Base-by-base conservation (phyloP, 768 basidiomycete species). In the Boletus vermiculosoides region DNA sequence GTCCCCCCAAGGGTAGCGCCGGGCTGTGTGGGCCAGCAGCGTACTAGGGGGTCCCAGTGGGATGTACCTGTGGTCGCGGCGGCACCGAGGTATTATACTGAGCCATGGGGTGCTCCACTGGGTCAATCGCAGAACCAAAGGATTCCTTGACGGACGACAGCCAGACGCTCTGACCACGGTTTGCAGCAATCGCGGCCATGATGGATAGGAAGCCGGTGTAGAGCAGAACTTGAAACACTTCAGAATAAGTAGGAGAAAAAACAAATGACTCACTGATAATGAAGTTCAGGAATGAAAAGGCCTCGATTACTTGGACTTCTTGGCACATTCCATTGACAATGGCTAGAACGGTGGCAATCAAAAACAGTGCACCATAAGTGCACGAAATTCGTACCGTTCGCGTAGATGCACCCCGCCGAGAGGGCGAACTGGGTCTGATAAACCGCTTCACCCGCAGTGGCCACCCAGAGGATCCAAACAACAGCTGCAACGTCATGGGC, bases 381-480 rank as follows among this genome's bases (percentile, higher is more conserved):
- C 22, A 56, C n/a, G 34, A 22, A 45, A 61, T 22, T 28, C 59
- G 5, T 47, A 64, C 60, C 3, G 13, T 52, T 30, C 18, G 9
- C 9, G 30, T 57, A 60, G 37, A 34, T 11, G 37, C 68, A 57
- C 5, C 60, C 63, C 13, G 30, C 33, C 8, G 59, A 51, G 51
- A 63, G 66, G 40, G 11, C 40, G n/a, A 51, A 7, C 12, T 9
- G 16, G 5, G 7, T 49, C 3, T 30, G 8, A n/a, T 52, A 11
- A 15, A 65, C 67, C 2, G 75, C 52, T 37, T 70, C 60, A 4
- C 66, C 72, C 4, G 62, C 78, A 28, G 69, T 62, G 16, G 75
- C 71, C 25, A 79, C 68, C 78, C 74, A 80, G 33, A 79, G 60
- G 40, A 77, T 50, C 64, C 69, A 73, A 25, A 80, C 67, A 45